These are phyloP conservation scores for Circinella minor DNA, from an alignment of 371 early-diverging fungal species.

Conservation along the genomic window DNA sequence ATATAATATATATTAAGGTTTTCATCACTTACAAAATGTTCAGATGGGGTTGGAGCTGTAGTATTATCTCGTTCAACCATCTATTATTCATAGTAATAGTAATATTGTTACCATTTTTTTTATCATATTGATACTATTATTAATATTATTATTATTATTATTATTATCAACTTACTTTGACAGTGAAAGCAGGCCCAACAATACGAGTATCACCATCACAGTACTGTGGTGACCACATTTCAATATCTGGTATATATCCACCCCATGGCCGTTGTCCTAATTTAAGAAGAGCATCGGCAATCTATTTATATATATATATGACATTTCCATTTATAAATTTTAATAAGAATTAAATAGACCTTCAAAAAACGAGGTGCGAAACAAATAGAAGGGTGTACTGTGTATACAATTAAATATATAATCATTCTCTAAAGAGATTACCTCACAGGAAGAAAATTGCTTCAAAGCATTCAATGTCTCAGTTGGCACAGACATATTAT, in stretches of 20 bases:
- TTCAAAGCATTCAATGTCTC: conserved; percentile 2
- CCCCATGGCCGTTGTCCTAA: conserved; percentile 61
- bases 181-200: conserved; percentile 80
- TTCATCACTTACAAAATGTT: conserved; percentile 64
- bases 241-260: conserved; percentile 73
- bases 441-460: conserved; percentile 6
- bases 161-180: conserved; percentile 49
- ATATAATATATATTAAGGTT: not conserved
- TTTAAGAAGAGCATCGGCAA: conserved; percentile 77
- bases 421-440: not conserved
- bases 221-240: conserved; percentile 67
- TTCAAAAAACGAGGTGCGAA: too few relatives aligned
- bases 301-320: conserved; percentile 29
- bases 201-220: conserved; percentile 63
- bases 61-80: conserved; percentile 57
- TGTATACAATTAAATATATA: too few relatives aligned
- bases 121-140: not conserved
- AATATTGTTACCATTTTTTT: not conserved
- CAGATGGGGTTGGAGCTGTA: conserved; percentile 43
- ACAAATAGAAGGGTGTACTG: too few relatives aligned
- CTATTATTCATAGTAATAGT: conserved; percentile 24
- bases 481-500: not conserved
- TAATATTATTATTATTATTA: conserved; percentile 1
- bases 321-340: too few relatives aligned
- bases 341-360: too few relatives aligned